phyloP scores from a whole-genome alignment of 179 eudicot species.

The Drosera spatulata region DNA sequence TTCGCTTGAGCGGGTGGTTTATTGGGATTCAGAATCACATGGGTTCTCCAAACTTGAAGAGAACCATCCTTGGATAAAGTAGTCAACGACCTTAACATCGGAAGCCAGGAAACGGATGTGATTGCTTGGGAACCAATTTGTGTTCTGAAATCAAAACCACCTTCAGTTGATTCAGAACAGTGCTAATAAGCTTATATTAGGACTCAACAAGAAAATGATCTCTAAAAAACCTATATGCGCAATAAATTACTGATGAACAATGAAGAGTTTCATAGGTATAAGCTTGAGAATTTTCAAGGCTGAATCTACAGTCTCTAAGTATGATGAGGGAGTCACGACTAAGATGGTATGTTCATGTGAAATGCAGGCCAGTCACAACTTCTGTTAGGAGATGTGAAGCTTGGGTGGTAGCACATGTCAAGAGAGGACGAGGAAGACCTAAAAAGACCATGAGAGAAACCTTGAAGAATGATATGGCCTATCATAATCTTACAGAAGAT shows the following conservation, averaged over 20 bases:
- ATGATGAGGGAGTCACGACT: too few relatives aligned
- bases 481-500: too few relatives aligned
- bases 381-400: too few relatives aligned
- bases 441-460: too few relatives aligned
- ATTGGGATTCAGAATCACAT: constrained; percentile 65
- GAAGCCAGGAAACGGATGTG: constrained; percentile 84
- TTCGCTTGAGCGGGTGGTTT: constrained; percentile 81
- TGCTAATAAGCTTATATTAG: neutral
- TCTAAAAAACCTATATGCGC: neutral
- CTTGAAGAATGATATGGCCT: too few relatives aligned
- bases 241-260: neutral
- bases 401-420: too few relatives aligned
- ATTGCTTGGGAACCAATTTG: constrained; percentile 99
- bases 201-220: too few relatives aligned
- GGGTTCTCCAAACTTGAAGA: constrained; percentile 95
- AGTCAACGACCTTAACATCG: constrained; percentile 60
- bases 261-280: neutral
- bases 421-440: too few relatives aligned
- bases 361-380: too few relatives aligned
- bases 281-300: neutral
- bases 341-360: too few relatives aligned
- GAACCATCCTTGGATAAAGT: constrained; percentile 86
- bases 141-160: constrained; percentile 40
- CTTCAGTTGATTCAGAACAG: constrained; percentile 1
- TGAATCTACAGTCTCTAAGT: too few relatives aligned